Evolutionary conservation across 2,329 filamentous ascomycete species (phyloP).

Genomic region (Botrytis fragariae): DNA sequence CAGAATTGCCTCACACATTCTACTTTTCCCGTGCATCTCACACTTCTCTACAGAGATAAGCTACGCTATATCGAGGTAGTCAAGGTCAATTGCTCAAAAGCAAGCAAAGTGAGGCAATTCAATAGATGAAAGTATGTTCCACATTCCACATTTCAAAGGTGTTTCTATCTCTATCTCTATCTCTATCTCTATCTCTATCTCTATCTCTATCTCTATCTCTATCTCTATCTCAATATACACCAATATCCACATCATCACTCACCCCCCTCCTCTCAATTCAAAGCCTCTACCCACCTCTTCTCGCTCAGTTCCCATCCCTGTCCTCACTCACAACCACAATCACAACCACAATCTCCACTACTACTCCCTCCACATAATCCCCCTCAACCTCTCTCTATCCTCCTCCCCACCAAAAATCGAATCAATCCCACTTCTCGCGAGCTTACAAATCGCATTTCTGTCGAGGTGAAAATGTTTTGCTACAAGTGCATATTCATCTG

Average conservation of each 20-base stretch:
- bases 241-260: not conserved
- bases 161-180: not conserved
- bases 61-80: not conserved
- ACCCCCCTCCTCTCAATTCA: not conserved
- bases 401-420: constrained; percentile 64
- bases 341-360: too few relatives aligned
- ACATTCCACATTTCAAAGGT: not conserved
- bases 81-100: not conserved
- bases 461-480: constrained; percentile 65
- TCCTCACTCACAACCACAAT: not conserved
- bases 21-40: too few relatives aligned
- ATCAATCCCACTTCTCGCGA: constrained; percentile 61
- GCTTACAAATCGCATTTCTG: constrained; percentile 46
- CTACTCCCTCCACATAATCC: constrained; percentile 47
- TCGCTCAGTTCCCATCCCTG: too few relatives aligned
- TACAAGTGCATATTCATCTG: constrained; percentile 73
- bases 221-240: not conserved
- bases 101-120: not conserved
- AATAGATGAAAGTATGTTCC: not conserved
- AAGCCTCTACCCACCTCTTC: too few relatives aligned
- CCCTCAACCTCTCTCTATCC: constrained; percentile 57
- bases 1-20: not conserved
- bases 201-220: not conserved
- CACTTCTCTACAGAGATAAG: too few relatives aligned
- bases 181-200: not conserved